Evolutionary conservation across 2,329 filamentous ascomycete genomes (phyloP).

Genomic region (Nothophoma quercina): DNA sequence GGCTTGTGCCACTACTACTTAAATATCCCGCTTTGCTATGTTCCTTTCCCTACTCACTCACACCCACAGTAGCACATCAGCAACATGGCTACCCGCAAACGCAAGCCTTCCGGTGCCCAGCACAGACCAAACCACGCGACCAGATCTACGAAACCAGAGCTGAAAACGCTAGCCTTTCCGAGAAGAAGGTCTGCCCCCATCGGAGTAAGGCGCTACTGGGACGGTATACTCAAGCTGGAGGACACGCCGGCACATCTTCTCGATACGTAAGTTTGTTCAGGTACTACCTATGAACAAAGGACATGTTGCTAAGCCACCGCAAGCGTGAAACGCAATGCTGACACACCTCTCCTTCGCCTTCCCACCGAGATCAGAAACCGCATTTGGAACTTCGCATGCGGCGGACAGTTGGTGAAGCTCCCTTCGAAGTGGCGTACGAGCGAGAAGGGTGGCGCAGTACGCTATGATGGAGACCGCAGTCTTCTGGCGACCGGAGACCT

Average conservation of each 20-base stretch:
- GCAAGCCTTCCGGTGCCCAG: too few relatives aligned
- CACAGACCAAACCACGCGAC: too few relatives aligned
- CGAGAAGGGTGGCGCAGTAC: too few relatives aligned
- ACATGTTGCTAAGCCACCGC: too few relatives aligned
- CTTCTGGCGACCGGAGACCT: too few relatives aligned
- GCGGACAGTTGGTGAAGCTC: not conserved
- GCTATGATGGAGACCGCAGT: too few relatives aligned
- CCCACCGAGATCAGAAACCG: constrained; percentile 3
- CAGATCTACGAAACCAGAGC: too few relatives aligned
- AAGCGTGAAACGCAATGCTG: too few relatives aligned
- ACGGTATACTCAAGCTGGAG: not conserved
- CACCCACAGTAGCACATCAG: not conserved
- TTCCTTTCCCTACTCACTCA: not conserved
- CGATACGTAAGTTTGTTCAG: not conserved
- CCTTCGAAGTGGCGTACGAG: too few relatives aligned
- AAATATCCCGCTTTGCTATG: not conserved
- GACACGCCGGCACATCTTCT: not conserved
- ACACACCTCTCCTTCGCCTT: constrained; percentile 3
- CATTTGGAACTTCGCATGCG: not conserved
- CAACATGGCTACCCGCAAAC: not conserved
- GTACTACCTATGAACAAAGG: too few relatives aligned
- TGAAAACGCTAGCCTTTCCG: too few relatives aligned
- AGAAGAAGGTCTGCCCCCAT: too few relatives aligned
- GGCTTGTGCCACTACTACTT: not conserved
- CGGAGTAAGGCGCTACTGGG: not conserved